A percentile compares a stretch with the other conserved stretches of the same genome.
Conservation (phyloP, 1,139 yeast genomes). For the Cylindricascospora bacillispora region DNA sequence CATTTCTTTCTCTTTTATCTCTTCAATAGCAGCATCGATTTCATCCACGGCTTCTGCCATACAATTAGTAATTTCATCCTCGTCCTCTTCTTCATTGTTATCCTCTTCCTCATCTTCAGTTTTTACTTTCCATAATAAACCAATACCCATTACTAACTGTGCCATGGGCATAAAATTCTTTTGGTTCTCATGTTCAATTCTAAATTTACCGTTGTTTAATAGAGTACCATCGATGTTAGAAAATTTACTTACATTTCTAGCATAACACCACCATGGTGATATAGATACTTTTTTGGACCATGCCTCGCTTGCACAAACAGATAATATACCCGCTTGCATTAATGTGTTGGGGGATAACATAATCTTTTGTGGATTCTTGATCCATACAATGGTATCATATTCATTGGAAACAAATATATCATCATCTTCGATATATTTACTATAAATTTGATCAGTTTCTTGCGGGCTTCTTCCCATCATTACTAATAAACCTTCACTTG, state of each 20-base stretch:
- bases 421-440: constrained; percentile 57
- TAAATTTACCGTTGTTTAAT: constrained; percentile 52
- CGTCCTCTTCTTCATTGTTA: constrained; percentile 10
- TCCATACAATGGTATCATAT: constrained; percentile 59
- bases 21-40: constrained; percentile 5
- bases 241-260: constrained; percentile 52
- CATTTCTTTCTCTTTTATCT: constrained; percentile 4
- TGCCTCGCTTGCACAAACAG: constrained; percentile 72
- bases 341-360: constrained; percentile 68
- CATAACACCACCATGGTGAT: constrained; percentile 75
- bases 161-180: constrained; percentile 67
- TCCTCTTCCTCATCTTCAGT: constrained; percentile 16
- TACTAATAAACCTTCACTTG: constrained; percentile 80
- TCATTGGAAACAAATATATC: constrained; percentile 72
- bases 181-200: constrained; percentile 37
- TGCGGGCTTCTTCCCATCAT: constrained; percentile 73
- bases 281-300: constrained; percentile 80
- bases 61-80: constrained; percentile 9
- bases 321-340: constrained; percentile 78
- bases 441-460: constrained; percentile 78
- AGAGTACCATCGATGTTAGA: constrained; percentile 48
- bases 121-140: constrained; percentile 55
- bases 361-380: constrained; percentile 51
- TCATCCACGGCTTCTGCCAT: constrained; percentile 6
- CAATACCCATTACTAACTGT: constrained; percentile 83